Conservation (phyloP, 257 asterid species). For the Eustoma russellianum region DNA sequence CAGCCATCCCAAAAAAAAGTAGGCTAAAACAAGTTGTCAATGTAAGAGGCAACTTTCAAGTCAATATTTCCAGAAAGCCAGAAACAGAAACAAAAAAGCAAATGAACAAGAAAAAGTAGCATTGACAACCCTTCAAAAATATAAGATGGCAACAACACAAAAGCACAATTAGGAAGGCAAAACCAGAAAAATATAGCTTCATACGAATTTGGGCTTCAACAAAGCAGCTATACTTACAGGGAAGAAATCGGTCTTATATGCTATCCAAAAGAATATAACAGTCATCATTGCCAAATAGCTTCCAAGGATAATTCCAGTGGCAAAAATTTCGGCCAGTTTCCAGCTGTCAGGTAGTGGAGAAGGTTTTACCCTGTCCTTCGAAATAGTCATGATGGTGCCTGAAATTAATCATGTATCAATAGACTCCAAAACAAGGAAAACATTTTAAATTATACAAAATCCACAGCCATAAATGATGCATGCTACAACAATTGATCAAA, state of each 20-base stretch:
- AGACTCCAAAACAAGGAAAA: background rate
- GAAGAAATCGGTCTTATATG: slow-evolving; percentile 78
- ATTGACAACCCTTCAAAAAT: too few relatives aligned
- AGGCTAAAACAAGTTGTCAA: background rate
- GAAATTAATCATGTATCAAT: slow-evolving; percentile 8
- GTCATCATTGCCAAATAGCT: slow-evolving; percentile 97
- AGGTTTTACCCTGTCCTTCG: slow-evolving; percentile 93
- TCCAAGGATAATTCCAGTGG: slow-evolving; percentile 88
- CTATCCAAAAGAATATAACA: slow-evolving; percentile 94
- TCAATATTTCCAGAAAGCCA: too few relatives aligned
- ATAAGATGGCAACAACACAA: too few relatives aligned
- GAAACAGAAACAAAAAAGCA: background rate
- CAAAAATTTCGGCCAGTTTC: slow-evolving; percentile 87
- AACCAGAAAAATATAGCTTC: background rate
- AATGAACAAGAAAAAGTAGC: too few relatives aligned
- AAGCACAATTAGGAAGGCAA: too few relatives aligned
- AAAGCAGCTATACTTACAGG: slow-evolving; percentile 41
- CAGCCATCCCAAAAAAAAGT: background rate
- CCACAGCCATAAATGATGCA: background rate
- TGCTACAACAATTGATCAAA: background rate
- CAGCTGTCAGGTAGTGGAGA: slow-evolving; percentile 99
- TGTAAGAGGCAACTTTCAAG: too few relatives aligned
- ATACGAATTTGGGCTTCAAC: slow-evolving; percentile 1
- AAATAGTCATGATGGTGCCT: slow-evolving; percentile 99
- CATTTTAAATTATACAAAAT: background rate